phyloP scores from a whole-genome alignment of 495 filamentous ascomycete species.

The Penicillium flavigenum region DNA sequence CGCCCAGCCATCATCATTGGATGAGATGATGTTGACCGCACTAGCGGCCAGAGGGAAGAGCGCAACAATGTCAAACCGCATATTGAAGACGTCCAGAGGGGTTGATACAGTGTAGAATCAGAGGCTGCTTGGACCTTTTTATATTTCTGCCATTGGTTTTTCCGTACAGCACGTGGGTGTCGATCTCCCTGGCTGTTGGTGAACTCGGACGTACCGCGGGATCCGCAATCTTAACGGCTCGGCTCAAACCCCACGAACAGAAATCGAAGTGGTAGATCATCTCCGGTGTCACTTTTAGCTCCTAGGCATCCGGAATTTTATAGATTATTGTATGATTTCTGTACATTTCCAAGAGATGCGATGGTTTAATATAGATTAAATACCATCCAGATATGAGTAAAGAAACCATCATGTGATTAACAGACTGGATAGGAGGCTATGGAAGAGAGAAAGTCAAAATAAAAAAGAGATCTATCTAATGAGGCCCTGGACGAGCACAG shows the following conservation, averaged over 20 bases:
- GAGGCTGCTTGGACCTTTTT: background rate
- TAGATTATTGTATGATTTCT: too few relatives aligned
- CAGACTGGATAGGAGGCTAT: too few relatives aligned
- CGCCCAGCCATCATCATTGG: slow-evolving; percentile 73
- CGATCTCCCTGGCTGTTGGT: background rate
- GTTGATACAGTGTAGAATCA: background rate
- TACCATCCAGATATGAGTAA: background rate
- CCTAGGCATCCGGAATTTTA: too few relatives aligned
- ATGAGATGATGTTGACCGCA: slow-evolving; percentile 58
- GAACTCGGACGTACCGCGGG: background rate
- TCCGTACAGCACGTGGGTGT: background rate
- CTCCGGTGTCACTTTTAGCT: background rate
- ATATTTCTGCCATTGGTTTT: background rate
- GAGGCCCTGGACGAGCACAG: background rate
- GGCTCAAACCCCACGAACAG: background rate
- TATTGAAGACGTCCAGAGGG: background rate
- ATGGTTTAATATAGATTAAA: background rate
- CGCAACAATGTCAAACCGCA: slow-evolving; percentile 13
- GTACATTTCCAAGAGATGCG: too few relatives aligned
- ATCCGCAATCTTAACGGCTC: background rate
- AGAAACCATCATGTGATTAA: background rate
- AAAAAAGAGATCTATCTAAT: background rate
- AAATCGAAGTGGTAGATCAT: background rate
- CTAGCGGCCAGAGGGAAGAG: slow-evolving; percentile 17
- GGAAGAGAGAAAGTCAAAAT: background rate